Percentiles rank a stretch among this genome's conserved stretches.
Conservation (phyloP, 306 rosid genomes). For the Amphicarpaea edgeworthii region DNA sequence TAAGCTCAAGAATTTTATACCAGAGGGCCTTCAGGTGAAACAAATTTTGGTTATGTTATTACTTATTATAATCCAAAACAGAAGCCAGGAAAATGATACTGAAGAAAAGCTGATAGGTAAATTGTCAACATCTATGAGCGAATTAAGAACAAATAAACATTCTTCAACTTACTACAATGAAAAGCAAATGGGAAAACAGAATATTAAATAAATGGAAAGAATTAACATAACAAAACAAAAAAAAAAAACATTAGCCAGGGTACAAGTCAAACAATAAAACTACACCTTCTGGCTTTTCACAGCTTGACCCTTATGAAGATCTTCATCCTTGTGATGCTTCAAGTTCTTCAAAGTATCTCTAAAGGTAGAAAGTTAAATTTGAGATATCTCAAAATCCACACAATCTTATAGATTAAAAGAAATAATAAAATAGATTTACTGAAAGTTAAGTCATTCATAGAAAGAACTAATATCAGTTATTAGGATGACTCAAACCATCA, state of each 20-base stretch:
- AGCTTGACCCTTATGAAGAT: constrained; percentile 87
- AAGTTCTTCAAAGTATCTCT: constrained; percentile 77
- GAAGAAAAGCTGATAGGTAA: not conserved
- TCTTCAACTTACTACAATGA: constrained; percentile 6
- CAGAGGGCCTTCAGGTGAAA: constrained; percentile 70
- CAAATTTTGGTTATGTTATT: constrained; percentile 10
- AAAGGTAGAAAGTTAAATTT: constrained; percentile 32
- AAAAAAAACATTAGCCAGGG: constrained; percentile 13
- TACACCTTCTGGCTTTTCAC: constrained; percentile 87
- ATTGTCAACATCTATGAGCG: constrained; percentile 9
- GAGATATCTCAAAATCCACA: constrained; percentile 30
- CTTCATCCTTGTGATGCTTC: constrained; percentile 85
- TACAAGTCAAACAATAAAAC: constrained; percentile 20
- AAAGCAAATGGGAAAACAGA: constrained; percentile 15
- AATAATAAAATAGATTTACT: constrained; percentile 7
- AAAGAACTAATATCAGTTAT: constrained; percentile 3
- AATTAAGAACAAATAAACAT: constrained; percentile 16
- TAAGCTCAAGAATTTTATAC: constrained; percentile 90
- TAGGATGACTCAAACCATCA: constrained; percentile 25
- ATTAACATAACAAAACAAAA: not conserved
- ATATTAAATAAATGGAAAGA: constrained; percentile 6
- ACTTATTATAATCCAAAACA: constrained; percentile 2
- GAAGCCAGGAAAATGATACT: constrained; percentile 24
- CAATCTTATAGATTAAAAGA: constrained; percentile 12
- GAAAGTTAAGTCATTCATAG: not conserved